Base-by-base conservation (phyloP, 148 eudicot species). In the Amaranthus palmeri region DNA sequence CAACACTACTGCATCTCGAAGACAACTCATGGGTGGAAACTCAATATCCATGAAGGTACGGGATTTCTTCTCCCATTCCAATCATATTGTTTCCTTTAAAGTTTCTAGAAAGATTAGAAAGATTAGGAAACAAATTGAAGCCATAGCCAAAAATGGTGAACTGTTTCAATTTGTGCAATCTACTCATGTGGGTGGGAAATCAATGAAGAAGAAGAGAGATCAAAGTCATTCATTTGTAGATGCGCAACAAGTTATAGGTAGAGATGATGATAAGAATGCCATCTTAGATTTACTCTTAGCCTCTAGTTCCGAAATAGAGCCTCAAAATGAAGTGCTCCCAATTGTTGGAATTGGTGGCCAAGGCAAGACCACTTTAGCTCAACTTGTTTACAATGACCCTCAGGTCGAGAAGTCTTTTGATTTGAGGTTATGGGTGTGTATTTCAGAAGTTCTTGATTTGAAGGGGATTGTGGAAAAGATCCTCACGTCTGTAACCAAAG, bases 181-280 rank as follows among this genome's bases (percentile, higher is more conserved):
- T 18, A 52, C 72, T 74, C 14, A 6, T 49, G 71, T 57, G 50
- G 58, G 41, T n/a, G n/a, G 25, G 65, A 54, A 7, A 4, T 41
- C 8, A 8, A 43, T 15, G 18, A 14, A 5, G 6, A 56, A 13
- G 18, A 8, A 56, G 17, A 60, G 73, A 61, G 60, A 67, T 42
- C 11, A 65, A 66, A 76, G 73, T 14, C 46, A 36, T 36, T 75
- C 76, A 11, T 71, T 71, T n/a, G 52, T 72, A 18, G 51, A 53
- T 60, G 60, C 7, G 4, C 44, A 54, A 0, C 69, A 62, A 44
- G 69, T 80, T 43, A 72, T 76, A 25, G 83, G 83, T 11, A 55
- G 76, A 61, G 77, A 80, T 2, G 66, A 41, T 5, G 79, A 81
- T 46, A 81, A 18, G 61, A 65, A 77, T 10, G 57, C 65, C 43